phyloP scores from a whole-genome alignment of 1,139 yeast genomes.

The Yamadazyma spencermartinsiae region DNA sequence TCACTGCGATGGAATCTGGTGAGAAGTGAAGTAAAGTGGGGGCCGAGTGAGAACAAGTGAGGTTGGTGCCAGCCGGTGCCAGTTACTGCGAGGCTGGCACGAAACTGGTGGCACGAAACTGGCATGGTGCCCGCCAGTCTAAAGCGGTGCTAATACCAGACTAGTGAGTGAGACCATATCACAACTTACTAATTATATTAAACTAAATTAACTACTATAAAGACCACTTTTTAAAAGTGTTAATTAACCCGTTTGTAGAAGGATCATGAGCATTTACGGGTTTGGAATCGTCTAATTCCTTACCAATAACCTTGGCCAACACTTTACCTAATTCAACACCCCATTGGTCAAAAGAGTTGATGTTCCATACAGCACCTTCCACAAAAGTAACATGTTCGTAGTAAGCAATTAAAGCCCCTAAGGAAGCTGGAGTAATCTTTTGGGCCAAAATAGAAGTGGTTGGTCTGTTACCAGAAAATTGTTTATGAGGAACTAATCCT shows the following conservation, averaged over 20 bases:
- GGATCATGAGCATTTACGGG: conserved; percentile 75
- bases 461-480: conserved; percentile 97
- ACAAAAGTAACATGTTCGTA: conserved; percentile 96
- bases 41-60: too few species aligned
- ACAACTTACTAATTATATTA: too few species aligned
- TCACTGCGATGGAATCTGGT: too few species aligned
- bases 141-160: too few species aligned
- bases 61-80: too few species aligned
- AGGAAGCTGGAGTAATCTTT: conserved; percentile 91
- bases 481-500: conserved; percentile 88
- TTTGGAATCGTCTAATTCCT: conserved; percentile 68
- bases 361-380: conserved; percentile 99
- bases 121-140: too few species aligned
- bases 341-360: conserved; percentile 99
- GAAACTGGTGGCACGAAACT: too few species aligned
- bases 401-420: conserved; percentile 95
- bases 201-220: conserved; percentile 6
- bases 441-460: conserved; percentile 96
- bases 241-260: conserved; percentile 88
- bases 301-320: conserved; percentile 92
- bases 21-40: too few species aligned
- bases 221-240: conserved; percentile 92
- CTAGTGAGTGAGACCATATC: too few species aligned
- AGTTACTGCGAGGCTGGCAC: too few species aligned
- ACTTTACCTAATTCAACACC: conserved; percentile 99